Percentiles rank a stretch among this genome's conserved stretches.
phyloP scores from a whole-genome alignment of 768 basidiomycete genomes.

The Suillus spraguei region DNA sequence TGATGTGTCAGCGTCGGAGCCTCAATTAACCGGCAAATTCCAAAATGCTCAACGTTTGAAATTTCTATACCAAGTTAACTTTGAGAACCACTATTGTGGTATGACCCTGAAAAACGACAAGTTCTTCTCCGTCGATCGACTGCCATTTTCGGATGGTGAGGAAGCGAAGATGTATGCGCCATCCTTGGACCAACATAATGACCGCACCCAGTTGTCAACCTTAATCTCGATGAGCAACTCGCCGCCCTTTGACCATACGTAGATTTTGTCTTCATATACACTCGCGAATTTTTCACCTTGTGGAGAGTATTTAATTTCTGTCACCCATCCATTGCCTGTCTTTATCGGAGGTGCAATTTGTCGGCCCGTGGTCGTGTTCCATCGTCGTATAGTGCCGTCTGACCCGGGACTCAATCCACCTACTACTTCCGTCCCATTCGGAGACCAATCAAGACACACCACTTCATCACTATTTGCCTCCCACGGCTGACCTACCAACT shows the following conservation, averaged over 20 bases:
- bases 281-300: background rate
- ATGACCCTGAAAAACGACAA: background rate
- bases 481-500: background rate
- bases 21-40: too few species aligned
- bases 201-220: background rate
- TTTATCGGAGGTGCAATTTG: background rate
- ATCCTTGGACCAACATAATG: slow-evolving; percentile 3
- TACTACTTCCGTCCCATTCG: slow-evolving; percentile 14
- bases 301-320: background rate
- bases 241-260: background rate
- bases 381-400: slow-evolving; percentile 17
- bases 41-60: too few species aligned
- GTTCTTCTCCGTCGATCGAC: background rate
- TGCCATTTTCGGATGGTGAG: slow-evolving; percentile 1
- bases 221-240: background rate
- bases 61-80: too few species aligned
- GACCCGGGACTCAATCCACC: slow-evolving; percentile 4
- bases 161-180: background rate
- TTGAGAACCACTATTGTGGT: too few species aligned
- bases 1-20: too few species aligned
- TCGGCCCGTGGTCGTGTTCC: slow-evolving; percentile 14
- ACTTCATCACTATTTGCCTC: slow-evolving; percentile 1
- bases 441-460: slow-evolving; percentile 17
- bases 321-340: background rate
- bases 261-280: background rate